Conservation (phyloP, 2,329 filamentous ascomycete species). For the Eutypa lata region DNA sequence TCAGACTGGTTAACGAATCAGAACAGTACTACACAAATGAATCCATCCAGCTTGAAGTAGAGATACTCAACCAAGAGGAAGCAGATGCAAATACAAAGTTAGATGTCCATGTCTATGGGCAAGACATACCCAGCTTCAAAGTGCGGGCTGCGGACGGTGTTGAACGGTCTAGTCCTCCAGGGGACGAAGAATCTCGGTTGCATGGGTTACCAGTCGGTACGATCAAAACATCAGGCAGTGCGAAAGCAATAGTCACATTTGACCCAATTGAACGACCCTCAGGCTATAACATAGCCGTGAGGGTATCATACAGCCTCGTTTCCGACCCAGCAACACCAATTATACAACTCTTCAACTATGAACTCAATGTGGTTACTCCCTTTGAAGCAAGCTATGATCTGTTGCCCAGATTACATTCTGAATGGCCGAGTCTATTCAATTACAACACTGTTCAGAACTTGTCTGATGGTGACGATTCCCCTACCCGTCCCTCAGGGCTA, state of each 20-base stretch:
- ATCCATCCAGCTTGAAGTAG: slow-evolving; percentile 62
- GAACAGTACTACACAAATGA: slow-evolving; percentile 87
- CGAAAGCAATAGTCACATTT: slow-evolving; percentile 45
- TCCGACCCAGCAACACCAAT: slow-evolving; percentile 81
- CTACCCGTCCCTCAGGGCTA: slow-evolving; percentile 53
- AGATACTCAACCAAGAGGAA: slow-evolving; percentile 79
- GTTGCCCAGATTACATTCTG: slow-evolving; percentile 70
- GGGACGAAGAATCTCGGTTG: slow-evolving; percentile 40
- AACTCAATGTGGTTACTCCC: slow-evolving; percentile 72
- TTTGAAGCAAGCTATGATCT: slow-evolving; percentile 94
- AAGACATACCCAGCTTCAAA: slow-evolving; percentile 45
- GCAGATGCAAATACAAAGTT: slow-evolving; percentile 71
- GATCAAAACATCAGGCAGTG: slow-evolving; percentile 44
- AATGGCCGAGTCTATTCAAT: slow-evolving; percentile 88
- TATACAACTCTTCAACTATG: slow-evolving; percentile 66
- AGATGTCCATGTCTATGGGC: slow-evolving; percentile 65
- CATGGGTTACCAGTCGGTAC: slow-evolving; percentile 41
- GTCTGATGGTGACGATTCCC: slow-evolving; percentile 28
- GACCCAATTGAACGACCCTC: slow-evolving; percentile 48
- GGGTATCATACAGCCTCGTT: slow-evolving; percentile 72
- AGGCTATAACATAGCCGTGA: slow-evolving; percentile 67
- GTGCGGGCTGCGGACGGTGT: slow-evolving; percentile 35
- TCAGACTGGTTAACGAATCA: slow-evolving; percentile 60
- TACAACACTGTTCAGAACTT: slow-evolving; percentile 44
- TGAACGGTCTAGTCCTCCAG: slow-evolving; percentile 28